phyloP scores from a whole-genome alignment of 2,329 filamentous ascomycete genomes.

The Ophiostoma pallidulum region DNA sequence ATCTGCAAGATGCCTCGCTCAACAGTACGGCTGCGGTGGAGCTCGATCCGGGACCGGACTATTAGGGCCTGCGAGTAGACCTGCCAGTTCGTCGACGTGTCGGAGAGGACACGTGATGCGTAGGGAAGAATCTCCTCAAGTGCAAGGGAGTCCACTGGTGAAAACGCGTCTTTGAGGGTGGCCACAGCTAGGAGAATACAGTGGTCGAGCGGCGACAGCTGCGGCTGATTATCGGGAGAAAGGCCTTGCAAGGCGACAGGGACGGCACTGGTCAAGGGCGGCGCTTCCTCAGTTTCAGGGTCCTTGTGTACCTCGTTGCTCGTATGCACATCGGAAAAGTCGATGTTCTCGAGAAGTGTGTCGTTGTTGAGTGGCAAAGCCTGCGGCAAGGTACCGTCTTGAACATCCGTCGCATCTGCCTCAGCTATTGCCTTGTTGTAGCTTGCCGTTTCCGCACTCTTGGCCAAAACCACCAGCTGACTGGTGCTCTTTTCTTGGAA shows the following conservation, averaged over 20 bases:
- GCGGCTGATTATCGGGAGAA: constrained; percentile 71
- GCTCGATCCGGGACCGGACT: constrained; percentile 81
- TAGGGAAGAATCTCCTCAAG: constrained; percentile 92
- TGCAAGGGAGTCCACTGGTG: constrained; percentile 74
- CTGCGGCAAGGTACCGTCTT: constrained; percentile 39
- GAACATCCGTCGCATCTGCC: constrained; percentile 15
- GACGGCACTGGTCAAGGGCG: constrained; percentile 27
- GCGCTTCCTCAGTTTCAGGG: background rate
- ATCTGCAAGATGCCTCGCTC: constrained; percentile 87
- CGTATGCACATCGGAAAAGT: constrained; percentile 47
- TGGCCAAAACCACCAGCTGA: constrained; percentile 84
- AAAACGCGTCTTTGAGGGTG: constrained; percentile 79
- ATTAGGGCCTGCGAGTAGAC: constrained; percentile 91
- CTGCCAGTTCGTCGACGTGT: constrained; percentile 94
- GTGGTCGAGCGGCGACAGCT: constrained; percentile 74
- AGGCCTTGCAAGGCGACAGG: constrained; percentile 54
- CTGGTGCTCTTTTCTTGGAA: constrained; percentile 74
- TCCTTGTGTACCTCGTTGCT: constrained; percentile 20
- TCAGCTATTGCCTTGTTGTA: too few species aligned
- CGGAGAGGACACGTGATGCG: constrained; percentile 75
- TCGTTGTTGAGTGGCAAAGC: constrained; percentile 81
- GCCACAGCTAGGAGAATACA: constrained; percentile 81
- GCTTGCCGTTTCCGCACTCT: constrained; percentile 50
- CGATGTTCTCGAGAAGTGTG: constrained; percentile 78
- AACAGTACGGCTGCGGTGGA: constrained; percentile 75